These are phyloP conservation scores for Microdochium nivale DNA, from an alignment of 2,329 filamentous ascomycete species.

Conservation along the genomic window DNA sequence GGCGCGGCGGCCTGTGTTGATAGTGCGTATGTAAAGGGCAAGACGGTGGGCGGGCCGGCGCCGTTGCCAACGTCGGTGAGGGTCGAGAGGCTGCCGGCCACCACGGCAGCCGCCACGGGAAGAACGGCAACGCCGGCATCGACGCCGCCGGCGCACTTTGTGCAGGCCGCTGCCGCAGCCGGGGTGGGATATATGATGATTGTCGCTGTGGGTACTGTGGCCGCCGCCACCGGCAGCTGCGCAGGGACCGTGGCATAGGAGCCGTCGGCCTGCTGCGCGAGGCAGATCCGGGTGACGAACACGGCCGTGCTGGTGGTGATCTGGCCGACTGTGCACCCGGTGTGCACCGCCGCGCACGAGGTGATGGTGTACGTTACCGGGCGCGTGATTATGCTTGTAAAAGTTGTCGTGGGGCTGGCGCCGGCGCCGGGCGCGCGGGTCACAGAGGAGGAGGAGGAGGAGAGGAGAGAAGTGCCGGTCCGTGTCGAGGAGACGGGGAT, in stretches of 20 bases:
- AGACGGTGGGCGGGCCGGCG: neutral
- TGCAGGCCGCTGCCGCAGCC: neutral
- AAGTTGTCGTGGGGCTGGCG: slow-evolving; percentile 2
- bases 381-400: slow-evolving; percentile 7
- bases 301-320: neutral
- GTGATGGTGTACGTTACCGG: slow-evolving; percentile 14
- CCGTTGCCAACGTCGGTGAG: neutral
- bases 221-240: neutral
- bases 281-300: neutral
- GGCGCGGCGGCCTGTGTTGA: neutral
- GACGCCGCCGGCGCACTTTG: neutral
- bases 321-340: neutral
- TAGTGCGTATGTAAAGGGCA: neutral
- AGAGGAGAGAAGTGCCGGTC: no score
- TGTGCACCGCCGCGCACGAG: neutral
- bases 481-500: neutral
- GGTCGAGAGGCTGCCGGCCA: neutral
- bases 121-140: slow-evolving; percentile 7
- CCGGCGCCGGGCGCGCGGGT: neutral
- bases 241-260: neutral
- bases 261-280: neutral
- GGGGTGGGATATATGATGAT: neutral
- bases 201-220: neutral
- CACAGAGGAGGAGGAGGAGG: no score
- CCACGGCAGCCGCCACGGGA: slow-evolving; percentile 1